Conservation (phyloP, 352 stramenopile genomes). For the Phytophthora citricola region DNA sequence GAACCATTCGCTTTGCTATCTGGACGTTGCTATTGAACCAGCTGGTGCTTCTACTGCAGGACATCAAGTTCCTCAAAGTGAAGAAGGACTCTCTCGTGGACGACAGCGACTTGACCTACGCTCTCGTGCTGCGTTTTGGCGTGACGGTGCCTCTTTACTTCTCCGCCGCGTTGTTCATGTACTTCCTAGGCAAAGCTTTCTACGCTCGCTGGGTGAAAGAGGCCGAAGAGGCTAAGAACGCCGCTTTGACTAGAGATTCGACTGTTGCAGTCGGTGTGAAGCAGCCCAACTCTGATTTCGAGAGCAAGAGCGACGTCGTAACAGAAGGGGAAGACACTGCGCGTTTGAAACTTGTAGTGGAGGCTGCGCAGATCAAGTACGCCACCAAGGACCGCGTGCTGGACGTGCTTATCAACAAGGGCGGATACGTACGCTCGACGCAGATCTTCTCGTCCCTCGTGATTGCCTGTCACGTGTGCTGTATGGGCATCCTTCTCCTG, state of each 20-base stretch:
- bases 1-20: constrained; percentile 79
- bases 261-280: constrained; percentile 39
- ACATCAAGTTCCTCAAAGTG: constrained; percentile 82
- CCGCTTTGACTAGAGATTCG: constrained; percentile 50
- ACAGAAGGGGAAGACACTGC: constrained; percentile 21
- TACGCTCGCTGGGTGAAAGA: constrained; percentile 76
- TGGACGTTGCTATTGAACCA: constrained; percentile 75
- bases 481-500: constrained; percentile 77
- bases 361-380: constrained; percentile 53
- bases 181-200: constrained; percentile 77
- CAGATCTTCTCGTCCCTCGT: constrained; percentile 80
- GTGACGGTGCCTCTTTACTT: constrained; percentile 81
- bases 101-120: constrained; percentile 60
- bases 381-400: constrained; percentile 60
- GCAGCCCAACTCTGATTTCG: constrained; percentile 1
- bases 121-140: constrained; percentile 68
- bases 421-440: constrained; percentile 80
- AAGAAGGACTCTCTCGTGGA: constrained; percentile 61
- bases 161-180: constrained; percentile 76
- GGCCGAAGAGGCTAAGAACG: constrained; percentile 68
- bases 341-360: constrained; percentile 55
- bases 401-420: constrained; percentile 73
- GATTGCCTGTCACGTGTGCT: constrained; percentile 71
- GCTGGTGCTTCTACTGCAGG: constrained; percentile 74
- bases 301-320: constrained; percentile 23